Conservation (phyloP, 371 early-diverging fungal genomes). For the Mortierella sp. region DNA sequence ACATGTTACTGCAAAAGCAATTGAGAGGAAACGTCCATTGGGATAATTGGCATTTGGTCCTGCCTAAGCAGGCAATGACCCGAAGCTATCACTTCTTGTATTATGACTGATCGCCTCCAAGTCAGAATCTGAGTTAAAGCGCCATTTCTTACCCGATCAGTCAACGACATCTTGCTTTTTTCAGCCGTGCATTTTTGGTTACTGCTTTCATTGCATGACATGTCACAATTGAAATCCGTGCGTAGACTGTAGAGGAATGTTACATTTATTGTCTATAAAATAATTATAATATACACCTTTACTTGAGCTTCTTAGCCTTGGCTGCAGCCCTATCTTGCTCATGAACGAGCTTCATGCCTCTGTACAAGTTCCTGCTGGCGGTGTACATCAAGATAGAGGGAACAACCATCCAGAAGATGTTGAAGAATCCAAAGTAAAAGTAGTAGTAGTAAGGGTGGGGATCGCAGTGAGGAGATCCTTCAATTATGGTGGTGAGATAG, state of each 20-base stretch:
- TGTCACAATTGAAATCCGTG: neutral
- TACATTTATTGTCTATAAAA: constrained; percentile 2
- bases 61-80: too few species aligned
- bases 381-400: constrained; percentile 66
- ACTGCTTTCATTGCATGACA: constrained; percentile 8
- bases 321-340: constrained; percentile 8
- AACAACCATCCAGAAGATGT: constrained; percentile 79
- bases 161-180: too few species aligned
- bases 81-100: too few species aligned
- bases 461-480: constrained; percentile 72
- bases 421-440: constrained; percentile 82
- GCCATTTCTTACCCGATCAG: too few species aligned
- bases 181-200: too few species aligned
- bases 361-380: constrained; percentile 58
- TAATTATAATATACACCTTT: neutral
- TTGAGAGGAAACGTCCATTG: too few species aligned
- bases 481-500: constrained; percentile 74
- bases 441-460: constrained; percentile 82
- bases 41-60: too few species aligned
- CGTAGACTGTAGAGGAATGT: neutral
- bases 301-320: constrained; percentile 38
- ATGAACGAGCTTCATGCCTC: constrained; percentile 39
- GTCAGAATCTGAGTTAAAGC: too few species aligned
- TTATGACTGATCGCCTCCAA: too few species aligned
- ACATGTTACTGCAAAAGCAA: too few species aligned